A percentile compares a stretch with the other conserved stretches of the same genome.
phyloP scores from a whole-genome alignment of 768 basidiomycete species.

The Calocera cornea region DNA sequence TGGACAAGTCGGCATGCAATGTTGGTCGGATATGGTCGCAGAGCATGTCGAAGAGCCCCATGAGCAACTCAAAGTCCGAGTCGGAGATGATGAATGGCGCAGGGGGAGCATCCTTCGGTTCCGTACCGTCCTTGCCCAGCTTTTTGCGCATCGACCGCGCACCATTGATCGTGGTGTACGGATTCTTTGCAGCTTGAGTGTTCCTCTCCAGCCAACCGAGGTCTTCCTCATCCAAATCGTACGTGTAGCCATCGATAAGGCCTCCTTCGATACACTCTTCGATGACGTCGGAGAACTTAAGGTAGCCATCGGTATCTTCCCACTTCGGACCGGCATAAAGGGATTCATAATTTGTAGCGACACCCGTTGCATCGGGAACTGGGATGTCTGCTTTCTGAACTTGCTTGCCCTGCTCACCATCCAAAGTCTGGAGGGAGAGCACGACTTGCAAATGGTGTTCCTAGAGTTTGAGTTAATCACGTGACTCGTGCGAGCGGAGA shows the following conservation, averaged over 20 bases:
- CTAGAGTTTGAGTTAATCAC: constrained; percentile 37
- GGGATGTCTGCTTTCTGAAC: constrained; percentile 61
- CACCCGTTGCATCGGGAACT: constrained; percentile 75
- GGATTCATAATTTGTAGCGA: constrained; percentile 62
- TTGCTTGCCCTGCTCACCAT: constrained; percentile 14
- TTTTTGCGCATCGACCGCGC: constrained; percentile 4
- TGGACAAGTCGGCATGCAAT: constrained; percentile 52
- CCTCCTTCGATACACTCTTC: constrained; percentile 56
- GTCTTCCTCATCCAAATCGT: constrained; percentile 94
- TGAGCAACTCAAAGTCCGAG: constrained; percentile 88
- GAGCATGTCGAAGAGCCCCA: constrained; percentile 85
- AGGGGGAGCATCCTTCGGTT: constrained; percentile 2
- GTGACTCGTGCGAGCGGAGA: constrained; percentile 38
- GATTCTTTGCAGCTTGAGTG: constrained; percentile 52
- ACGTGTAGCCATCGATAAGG: constrained; percentile 63
- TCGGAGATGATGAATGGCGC: constrained; percentile 50
- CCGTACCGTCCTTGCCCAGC: not conserved
- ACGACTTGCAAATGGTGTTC: constrained; percentile 48
- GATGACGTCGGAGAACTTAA: constrained; percentile 71
- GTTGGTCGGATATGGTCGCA: constrained; percentile 83
- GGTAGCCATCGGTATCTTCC: constrained; percentile 63
- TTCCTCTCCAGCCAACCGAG: constrained; percentile 88
- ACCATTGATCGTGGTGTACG: not conserved
- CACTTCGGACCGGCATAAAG: constrained; percentile 58
- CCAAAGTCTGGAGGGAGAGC: constrained; percentile 31